Percentiles rank a stretch among this genome's conserved stretches.
These are phyloP conservation scores for Teratosphaeria destructans DNA, from an alignment of 2,329 filamentous ascomycete genomes.

Conservation along the genomic window DNA sequence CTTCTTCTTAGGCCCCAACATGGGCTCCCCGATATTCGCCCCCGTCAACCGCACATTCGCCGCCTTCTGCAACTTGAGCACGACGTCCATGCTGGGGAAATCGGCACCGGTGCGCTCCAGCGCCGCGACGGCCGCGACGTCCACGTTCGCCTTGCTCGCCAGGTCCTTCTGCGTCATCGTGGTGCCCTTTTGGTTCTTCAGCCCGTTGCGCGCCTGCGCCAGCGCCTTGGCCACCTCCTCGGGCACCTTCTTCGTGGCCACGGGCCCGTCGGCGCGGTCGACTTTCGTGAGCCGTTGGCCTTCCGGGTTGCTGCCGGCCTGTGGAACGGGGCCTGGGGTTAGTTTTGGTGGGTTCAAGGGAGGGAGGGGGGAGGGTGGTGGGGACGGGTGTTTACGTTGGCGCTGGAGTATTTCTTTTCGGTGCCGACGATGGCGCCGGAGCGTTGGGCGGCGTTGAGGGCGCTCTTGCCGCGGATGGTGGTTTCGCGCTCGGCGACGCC, in stretches of 20 bases:
- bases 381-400: conserved; percentile 57
- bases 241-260: conserved; percentile 90
- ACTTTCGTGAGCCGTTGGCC: conserved; percentile 97
- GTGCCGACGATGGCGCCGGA: conserved; percentile 65
- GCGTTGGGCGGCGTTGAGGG: conserved; percentile 83
- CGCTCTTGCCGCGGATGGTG: conserved; percentile 72
- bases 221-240: conserved; percentile 73
- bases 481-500: conserved; percentile 65
- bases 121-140: conserved; percentile 65
- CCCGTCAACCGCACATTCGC: conserved; percentile 29
- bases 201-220: conserved; percentile 63
- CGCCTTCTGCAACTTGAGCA: conserved; percentile 66
- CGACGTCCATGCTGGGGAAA: conserved; percentile 78
- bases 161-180: conserved; percentile 82
- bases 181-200: conserved; percentile 62
- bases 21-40: conserved; percentile 61
- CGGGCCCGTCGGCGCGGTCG: conserved; percentile 92
- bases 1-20: conserved; percentile 66
- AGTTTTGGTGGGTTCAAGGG: neutral
- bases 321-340: neutral
- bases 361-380: too few species aligned
- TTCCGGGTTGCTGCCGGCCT: conserved; percentile 42
- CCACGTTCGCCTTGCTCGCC: conserved; percentile 83
- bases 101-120: conserved; percentile 71
- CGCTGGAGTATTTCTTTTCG: conserved; percentile 79